Evolutionary conservation across 2,329 filamentous ascomycete species (phyloP), one percentile per base, ranked within the genome.

Genomic region (Remersonia thermophila): DNA sequence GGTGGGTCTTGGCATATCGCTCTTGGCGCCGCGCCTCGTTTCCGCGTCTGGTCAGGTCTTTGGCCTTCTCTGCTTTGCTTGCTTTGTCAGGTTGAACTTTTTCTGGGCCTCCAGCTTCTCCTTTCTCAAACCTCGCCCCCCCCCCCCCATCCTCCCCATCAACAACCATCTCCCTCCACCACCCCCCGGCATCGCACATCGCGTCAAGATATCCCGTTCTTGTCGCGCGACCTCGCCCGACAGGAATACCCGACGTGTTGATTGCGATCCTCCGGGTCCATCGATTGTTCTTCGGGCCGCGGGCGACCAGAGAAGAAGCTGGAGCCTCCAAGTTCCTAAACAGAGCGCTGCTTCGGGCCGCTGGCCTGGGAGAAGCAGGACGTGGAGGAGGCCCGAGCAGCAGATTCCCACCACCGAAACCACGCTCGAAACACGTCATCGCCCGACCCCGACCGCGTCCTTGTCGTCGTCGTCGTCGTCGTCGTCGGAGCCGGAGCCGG

Each of bases 131-230:
- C 32, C 38, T 43, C 44, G 43, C 46, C 36, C 42, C 45, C 44
- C 46, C 43, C 46, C 38, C 37, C 43, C 40, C 38, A 32, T 49
- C 42, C 44, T 44, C 40, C 41, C 47, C 41, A 50, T 53, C 54
- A 56, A 55, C 61, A 53, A 58, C 57, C 59, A 55, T 23, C 20
- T 23, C 20, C 20, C 20, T 23, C 20, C 20, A 9, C 20, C 20
- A 23, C 55, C 49, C 45, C 43, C 51, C 45, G 49, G 43, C 61
- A 69, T 65, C 63, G 60, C 56, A 59, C 61, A 63, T 63, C 71
- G 69, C 65, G 66, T 66, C 20, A 23, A 5, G 20, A 23, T 9
- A 23, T 23, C 67, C 60, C 60, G 11, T 51, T 45, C 43, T 44
- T 49, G 48, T 47, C 49, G 51, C 43, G 44, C 40, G 49, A 53